Evolutionary conservation across 371 early-diverging fungal species (phyloP).

Genomic region (Zychaea mexicana): DNA sequence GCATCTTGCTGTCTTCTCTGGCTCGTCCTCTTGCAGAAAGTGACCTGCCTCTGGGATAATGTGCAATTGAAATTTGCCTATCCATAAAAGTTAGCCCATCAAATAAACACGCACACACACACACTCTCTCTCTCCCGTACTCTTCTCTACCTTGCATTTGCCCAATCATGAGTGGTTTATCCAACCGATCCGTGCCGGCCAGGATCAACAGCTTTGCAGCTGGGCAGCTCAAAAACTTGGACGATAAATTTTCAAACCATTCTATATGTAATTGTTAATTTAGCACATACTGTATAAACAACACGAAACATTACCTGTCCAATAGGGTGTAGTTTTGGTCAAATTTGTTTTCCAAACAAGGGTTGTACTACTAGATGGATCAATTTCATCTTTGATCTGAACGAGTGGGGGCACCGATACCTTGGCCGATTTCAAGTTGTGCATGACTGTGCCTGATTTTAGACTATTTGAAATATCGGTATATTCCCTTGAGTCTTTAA

Average conservation of each 20-base stretch:
- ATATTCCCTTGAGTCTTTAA: background rate
- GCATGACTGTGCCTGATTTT: slow-evolving; percentile 65
- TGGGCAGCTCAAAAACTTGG: slow-evolving; percentile 72
- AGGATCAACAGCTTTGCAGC: slow-evolving; percentile 83
- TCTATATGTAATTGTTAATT: slow-evolving; percentile 25
- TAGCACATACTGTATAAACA: background rate
- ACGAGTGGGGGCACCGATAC: slow-evolving; percentile 76
- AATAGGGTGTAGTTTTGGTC: slow-evolving; percentile 67
- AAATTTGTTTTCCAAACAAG: slow-evolving; percentile 73
- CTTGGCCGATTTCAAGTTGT: slow-evolving; percentile 71
- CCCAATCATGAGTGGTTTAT: slow-evolving; percentile 89
- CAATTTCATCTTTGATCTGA: slow-evolving; percentile 11
- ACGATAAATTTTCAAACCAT: slow-evolving; percentile 87
- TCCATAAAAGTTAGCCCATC: too few relatives aligned
- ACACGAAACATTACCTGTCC: slow-evolving; percentile 60
- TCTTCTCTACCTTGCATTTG: slow-evolving; percentile 89
- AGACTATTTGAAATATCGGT: slow-evolving; percentile 30
- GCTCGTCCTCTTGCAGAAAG: slow-evolving; percentile 89
- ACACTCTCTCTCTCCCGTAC: background rate
- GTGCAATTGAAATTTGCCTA: slow-evolving; percentile 84
- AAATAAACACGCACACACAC: background rate
- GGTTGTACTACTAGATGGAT: too few relatives aligned
- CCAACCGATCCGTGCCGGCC: slow-evolving; percentile 90
- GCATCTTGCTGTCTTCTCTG: slow-evolving; percentile 68
- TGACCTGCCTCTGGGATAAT: slow-evolving; percentile 88